Evolutionary conservation across 495 filamentous ascomycete genomes (phyloP).

Genomic region (Penicillium pulvis): DNA sequence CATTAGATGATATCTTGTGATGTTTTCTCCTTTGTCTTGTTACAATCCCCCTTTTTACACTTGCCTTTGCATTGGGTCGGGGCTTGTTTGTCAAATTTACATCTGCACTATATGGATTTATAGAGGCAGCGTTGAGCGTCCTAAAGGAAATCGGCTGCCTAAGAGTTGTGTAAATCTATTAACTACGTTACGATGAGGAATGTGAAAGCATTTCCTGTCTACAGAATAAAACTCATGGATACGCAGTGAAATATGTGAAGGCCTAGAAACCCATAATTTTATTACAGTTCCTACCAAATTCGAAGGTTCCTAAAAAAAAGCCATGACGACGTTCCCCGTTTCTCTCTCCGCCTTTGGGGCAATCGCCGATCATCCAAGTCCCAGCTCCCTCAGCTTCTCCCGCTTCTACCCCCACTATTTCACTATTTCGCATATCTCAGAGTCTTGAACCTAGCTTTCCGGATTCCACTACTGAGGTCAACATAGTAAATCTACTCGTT

Average conservation of each 20-base stretch:
- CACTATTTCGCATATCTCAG: not conserved
- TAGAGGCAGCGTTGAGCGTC: conserved; percentile 6
- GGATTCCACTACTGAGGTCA: conserved; percentile 3
- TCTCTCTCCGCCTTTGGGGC: conserved; percentile 32
- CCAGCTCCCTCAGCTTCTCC: conserved; percentile 22
- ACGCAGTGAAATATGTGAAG: not conserved
- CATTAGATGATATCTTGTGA: conserved; percentile 14
- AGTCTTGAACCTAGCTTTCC: not conserved
- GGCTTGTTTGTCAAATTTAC: conserved; percentile 9
- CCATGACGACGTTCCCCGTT: conserved; percentile 34
- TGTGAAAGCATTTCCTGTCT: conserved; percentile 5
- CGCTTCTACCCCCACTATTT: conserved; percentile 15
- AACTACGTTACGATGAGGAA: conserved; percentile 8
- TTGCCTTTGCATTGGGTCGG: conserved; percentile 7
- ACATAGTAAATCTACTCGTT: conserved; percentile 8
- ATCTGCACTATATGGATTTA: conserved; percentile 7
- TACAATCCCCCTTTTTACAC: conserved; percentile 5
- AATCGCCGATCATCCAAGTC: conserved; percentile 30
- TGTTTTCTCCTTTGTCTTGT: conserved; percentile 9
- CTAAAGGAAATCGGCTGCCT: conserved; percentile 11
- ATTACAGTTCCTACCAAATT: too few relatives aligned
- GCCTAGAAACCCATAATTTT: too few relatives aligned
- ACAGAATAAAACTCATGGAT: not conserved
- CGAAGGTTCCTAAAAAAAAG: not conserved
- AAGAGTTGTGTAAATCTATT: conserved; percentile 21